Evolutionary conservation across 1,139 yeast genomes (phyloP), one percentile per base, ranked within the genome.

Genomic region (Taphrina wiesneri): DNA sequence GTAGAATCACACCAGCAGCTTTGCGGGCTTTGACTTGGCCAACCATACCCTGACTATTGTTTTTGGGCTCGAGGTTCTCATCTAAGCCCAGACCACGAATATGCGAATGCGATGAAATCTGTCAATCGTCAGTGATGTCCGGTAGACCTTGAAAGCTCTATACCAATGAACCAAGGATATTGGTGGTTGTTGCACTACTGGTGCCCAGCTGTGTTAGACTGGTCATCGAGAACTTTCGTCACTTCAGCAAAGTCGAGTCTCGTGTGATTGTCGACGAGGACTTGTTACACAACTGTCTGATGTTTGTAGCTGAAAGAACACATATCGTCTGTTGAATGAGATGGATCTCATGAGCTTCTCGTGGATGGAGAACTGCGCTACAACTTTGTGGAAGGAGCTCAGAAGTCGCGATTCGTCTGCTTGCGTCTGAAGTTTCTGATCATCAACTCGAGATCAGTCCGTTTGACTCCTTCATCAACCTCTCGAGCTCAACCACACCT

Each of bases 11-110:
- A 61, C 97, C 99, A 7, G 97, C 97, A 2, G 99, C 99, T 75
- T 86, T 87, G 76, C 99, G 86, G 6, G 99, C 99, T 74, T 87
- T 87, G 69, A 87, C 75, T 79, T 95, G 99, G 25, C 99, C 99
- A 63, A 95, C 98, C 97, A 95, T 90, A 25, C 99, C 99, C 75
- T 93, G 96, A 52, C 88, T 82, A 21, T 82, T 77, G 70, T 84
- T 87, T 71, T 89, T 83, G 43, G 98, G 97, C 73, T 87, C 90
- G 72, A 95, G 81, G 71, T 87, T 85, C 41, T 69, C 70, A 70
- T 90, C 97, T 65, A 95, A 83, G 17, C 99, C 99, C 41, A 95
- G 82, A 23, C 99, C 99, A 3, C 92, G 82, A 75, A 95, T 93
- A 76, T 95, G 99, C 7, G 98, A 91, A 76, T 95, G 99, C 23